Percentiles rank a stretch among this genome's conserved stretches.
These are phyloP conservation scores for Podospora conica DNA, from an alignment of 495 filamentous ascomycete species.

Conservation along the genomic window DNA sequence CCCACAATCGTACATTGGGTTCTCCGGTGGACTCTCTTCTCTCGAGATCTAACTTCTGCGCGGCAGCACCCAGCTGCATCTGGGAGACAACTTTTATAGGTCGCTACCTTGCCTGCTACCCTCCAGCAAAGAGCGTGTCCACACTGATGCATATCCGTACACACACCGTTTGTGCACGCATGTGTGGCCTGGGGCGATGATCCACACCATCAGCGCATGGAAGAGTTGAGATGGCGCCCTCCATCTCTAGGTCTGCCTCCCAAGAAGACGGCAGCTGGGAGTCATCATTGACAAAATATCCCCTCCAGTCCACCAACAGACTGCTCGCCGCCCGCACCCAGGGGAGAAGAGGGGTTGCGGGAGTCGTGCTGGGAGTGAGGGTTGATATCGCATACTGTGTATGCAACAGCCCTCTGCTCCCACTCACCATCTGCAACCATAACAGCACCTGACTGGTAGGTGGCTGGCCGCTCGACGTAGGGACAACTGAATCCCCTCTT, in stretches of 20 bases:
- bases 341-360: neutral
- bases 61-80: neutral
- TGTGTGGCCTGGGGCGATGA: neutral
- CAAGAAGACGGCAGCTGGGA: neutral
- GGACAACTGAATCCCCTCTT: no score
- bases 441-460: neutral
- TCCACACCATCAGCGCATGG: neutral
- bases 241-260: neutral
- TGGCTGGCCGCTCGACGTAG: no score
- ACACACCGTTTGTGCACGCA: neutral
- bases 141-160: no score
- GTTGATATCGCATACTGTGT: no score
- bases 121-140: no score
- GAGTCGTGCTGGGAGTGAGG: neutral
- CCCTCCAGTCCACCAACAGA: neutral
- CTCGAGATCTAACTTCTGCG: neutral
- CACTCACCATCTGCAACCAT: no score
- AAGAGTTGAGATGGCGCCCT: neutral
- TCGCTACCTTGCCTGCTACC: no score
- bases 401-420: no score
- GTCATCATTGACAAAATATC: no score
- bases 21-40: neutral
- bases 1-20: neutral
- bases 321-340: neutral
- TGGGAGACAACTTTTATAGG: no score